Conservation (phyloP, 2,329 filamentous ascomycete species). For the Microsporum ferrugineum region DNA sequence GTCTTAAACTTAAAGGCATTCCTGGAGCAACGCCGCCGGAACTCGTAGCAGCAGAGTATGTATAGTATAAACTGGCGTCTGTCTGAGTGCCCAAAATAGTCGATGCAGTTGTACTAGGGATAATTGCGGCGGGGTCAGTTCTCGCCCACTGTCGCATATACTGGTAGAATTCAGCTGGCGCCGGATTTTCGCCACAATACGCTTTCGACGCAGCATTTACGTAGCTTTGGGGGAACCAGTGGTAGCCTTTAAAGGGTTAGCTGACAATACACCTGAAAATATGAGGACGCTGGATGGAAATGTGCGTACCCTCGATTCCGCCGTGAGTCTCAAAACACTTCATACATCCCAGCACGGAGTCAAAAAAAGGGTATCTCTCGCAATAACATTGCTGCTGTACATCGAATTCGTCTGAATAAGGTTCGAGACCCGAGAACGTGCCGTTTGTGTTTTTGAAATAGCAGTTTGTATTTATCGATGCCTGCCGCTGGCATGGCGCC, state of each 20-base stretch:
- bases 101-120: conserved; percentile 1
- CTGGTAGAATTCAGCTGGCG: not conserved
- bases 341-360: conserved; percentile 3
- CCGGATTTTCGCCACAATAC: not conserved
- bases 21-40: not conserved
- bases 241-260: not conserved
- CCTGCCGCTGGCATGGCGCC: not conserved
- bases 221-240: conserved; percentile 5
- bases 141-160: not conserved
- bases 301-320: conserved; percentile 1
- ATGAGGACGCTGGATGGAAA: not conserved
- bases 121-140: not conserved
- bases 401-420: not conserved
- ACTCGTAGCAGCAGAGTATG: not conserved
- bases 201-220: not conserved
- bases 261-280: not conserved
- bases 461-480: not conserved
- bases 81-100: conserved; percentile 2
- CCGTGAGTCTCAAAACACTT: conserved; percentile 4
- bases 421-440: not conserved
- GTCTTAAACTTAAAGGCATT: not conserved
- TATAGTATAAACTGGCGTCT: conserved; percentile 3
- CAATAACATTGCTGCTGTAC: conserved; percentile 4
- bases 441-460: not conserved
- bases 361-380: conserved; percentile 4